Evolutionary conservation across 208 protist genomes (phyloP), one percentile per base, ranked within the genome.

Genomic region (Novymonas esmeraldas): DNA sequence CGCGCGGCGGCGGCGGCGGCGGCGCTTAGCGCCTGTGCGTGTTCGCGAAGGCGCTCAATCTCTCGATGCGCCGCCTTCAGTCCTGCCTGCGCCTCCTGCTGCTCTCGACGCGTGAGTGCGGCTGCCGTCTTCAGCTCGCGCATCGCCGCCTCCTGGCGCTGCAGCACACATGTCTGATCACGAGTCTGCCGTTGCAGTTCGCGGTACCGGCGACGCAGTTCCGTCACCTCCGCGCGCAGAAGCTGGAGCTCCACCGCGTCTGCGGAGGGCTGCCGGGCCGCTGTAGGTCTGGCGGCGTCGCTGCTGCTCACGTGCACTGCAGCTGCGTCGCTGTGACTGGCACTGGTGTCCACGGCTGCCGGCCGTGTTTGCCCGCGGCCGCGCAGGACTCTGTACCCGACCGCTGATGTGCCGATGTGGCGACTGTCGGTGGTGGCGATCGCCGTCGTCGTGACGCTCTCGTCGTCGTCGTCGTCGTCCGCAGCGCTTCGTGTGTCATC

Each of bases 121-220:
- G 20, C 34, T 33, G 48, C 31, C 48, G 22, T 34, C 34, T 38
- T 59, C 29, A 70, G 16, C 29, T 44, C 60, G 3, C 38, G 57
- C 3, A 73, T 36, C n/a, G 29, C n/a, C 14, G 36, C 6, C 24
- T 59, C 66, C 3, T 73, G 46, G 3, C 58, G 49, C 50, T 70
- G 48, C 56, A 70, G 36, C 54, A 58, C 44, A 33, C 63, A 64
- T 24, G 66, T 38, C 42, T 75, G 68, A 24, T 46, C 58, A 26
- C 63, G 62, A 0, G 42, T 60, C 3, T 63, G 50, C 3, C 39
- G 56, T 55, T 78, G 65, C 6, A 73, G 48, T 34, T 79, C 62
- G 6, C 49, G 63, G 36, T 59, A 61, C 28, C 45, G 75, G 13
- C 59, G 18, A 2, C 59, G 58, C 44, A 76, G 56, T 6, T 38